Evolutionary conservation across 2,329 filamentous ascomycete genomes (phyloP).

Genomic region (Aspergillus caelatus): DNA sequence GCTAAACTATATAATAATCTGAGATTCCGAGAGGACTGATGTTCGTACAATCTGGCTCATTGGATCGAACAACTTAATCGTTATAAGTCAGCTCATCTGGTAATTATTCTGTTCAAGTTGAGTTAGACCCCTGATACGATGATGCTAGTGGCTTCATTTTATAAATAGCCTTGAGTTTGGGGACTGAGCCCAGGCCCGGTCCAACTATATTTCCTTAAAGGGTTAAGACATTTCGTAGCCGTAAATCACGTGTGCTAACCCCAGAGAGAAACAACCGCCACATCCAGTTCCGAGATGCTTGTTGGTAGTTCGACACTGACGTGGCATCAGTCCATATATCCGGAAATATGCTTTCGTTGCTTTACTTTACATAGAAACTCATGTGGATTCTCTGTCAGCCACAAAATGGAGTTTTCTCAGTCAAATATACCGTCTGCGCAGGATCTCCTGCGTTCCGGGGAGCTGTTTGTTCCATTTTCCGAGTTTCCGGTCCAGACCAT

Average conservation of each 20-base stretch:
- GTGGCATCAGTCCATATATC: conserved; percentile 4
- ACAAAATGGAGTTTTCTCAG: conserved; percentile 13
- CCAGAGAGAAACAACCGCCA: neutral
- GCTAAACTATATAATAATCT: neutral
- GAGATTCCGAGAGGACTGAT: neutral
- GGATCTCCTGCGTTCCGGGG: conserved; percentile 16
- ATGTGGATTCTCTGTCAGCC: neutral
- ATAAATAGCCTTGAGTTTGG: neutral
- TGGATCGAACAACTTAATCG: neutral
- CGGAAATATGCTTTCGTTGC: neutral
- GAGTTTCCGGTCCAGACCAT: conserved; percentile 21
- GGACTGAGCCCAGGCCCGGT: neutral
- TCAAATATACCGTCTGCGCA: conserved; percentile 9
- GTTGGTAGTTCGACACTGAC: conserved; percentile 1
- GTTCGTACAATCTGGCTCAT: neutral
- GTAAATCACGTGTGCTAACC: conserved; percentile 7
- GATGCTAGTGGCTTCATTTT: neutral
- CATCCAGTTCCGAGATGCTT: conserved; percentile 14
- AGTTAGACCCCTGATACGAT: neutral
- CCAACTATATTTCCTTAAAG: conserved; percentile 9
- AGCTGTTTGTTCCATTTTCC: conserved; percentile 24
- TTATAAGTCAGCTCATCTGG: neutral
- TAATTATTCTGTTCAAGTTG: neutral
- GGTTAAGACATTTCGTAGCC: conserved; percentile 4
- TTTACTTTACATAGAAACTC: neutral